These are phyloP conservation scores for Trapa bicornis DNA, from an alignment of 345 rosid genomes.

Conservation along the genomic window DNA sequence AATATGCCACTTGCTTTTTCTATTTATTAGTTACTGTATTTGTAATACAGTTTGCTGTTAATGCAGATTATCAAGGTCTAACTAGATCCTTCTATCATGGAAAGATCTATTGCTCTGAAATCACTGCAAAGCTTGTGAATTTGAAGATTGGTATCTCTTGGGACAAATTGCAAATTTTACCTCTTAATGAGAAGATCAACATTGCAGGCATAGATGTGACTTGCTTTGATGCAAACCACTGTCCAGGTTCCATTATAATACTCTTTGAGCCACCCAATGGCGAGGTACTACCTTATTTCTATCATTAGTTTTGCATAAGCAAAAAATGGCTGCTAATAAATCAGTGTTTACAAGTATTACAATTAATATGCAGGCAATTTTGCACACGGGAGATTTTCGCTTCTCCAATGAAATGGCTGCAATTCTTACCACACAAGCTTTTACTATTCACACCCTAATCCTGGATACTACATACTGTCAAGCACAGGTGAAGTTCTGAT, in stretches of 20 bases:
- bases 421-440: constrained; percentile 23
- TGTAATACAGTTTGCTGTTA: not conserved
- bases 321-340: not conserved
- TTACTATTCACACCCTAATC: constrained; percentile 58
- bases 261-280: constrained; percentile 82
- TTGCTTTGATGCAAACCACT: constrained; percentile 90
- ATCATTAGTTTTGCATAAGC: constrained; percentile 6
- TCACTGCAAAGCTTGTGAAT: constrained; percentile 79
- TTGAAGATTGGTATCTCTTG: constrained; percentile 82
- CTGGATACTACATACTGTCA: constrained; percentile 97
- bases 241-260: constrained; percentile 83
- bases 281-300: constrained; percentile 46
- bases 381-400: constrained; percentile 95
- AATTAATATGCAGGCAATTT: constrained; percentile 38
- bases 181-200: constrained; percentile 53
- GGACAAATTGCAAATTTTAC: constrained; percentile 60
- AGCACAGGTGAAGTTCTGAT: constrained; percentile 47
- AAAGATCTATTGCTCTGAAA: constrained; percentile 74
- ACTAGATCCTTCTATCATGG: constrained; percentile 81
- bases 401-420: constrained; percentile 47
- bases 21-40: not conserved
- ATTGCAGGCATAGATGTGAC: constrained; percentile 59
- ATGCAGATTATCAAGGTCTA: constrained; percentile 81
- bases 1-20: not conserved
- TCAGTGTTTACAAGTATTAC: constrained; percentile 7